Evolutionary conservation across 352 stramenopile species (phyloP).

Genomic region (Globisporangium cederbergense): DNA sequence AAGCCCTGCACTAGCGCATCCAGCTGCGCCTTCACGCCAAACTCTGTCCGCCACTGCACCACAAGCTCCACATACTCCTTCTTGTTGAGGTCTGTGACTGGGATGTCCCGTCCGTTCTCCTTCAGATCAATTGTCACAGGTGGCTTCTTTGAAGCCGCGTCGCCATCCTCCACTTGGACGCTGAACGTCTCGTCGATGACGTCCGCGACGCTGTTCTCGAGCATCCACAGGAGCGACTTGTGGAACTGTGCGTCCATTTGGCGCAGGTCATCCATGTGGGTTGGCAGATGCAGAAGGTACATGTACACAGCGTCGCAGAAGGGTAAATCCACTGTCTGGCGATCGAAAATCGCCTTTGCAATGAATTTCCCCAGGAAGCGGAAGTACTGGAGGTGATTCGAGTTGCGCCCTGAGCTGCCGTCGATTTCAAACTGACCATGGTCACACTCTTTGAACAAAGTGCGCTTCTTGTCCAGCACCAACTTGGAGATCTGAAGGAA

Average conservation of each 20-base stretch:
- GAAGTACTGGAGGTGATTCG: constrained; percentile 42
- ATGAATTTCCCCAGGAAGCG: constrained; percentile 76
- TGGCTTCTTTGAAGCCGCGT: constrained; percentile 15
- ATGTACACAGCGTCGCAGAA: constrained; percentile 77
- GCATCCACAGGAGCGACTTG: constrained; percentile 83
- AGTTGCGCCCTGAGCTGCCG: constrained; percentile 24
- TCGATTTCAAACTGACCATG: constrained; percentile 50
- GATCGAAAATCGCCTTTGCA: constrained; percentile 84
- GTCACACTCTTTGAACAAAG: constrained; percentile 58
- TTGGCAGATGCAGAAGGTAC: constrained; percentile 45
- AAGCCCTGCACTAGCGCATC: constrained; percentile 57
- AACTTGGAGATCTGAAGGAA: constrained; percentile 75
- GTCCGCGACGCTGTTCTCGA: constrained; percentile 75
- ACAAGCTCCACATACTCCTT: constrained; percentile 65
- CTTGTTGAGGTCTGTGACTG: constrained; percentile 78
- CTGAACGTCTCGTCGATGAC: constrained; percentile 87
- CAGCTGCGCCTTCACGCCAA: constrained; percentile 49
- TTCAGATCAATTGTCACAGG: constrained; percentile 45
- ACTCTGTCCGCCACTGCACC: constrained; percentile 58
- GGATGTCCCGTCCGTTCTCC: constrained; percentile 56
- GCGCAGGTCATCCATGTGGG: constrained; percentile 54
- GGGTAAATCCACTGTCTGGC: constrained; percentile 76
- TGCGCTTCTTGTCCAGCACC: constrained; percentile 25
- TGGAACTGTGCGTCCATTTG: constrained; percentile 79
- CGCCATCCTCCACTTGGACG: constrained; percentile 40